These are phyloP conservation scores for Corylus avellana DNA, from an alignment of 306 rosid species.

Conservation along the genomic window DNA sequence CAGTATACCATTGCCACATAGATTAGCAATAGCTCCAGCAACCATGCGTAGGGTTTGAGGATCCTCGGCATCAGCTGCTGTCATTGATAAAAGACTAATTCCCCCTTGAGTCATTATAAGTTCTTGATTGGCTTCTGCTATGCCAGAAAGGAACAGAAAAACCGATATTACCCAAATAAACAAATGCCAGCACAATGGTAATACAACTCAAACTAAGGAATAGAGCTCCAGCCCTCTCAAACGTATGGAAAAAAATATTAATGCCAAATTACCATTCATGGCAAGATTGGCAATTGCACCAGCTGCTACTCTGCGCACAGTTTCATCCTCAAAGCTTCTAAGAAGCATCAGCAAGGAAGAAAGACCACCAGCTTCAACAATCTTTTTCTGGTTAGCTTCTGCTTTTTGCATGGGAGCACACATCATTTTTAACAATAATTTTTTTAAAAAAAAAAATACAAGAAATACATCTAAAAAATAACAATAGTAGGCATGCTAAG, in stretches of 20 bases:
- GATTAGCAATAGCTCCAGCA: slow-evolving; percentile 95
- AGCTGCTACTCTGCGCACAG: slow-evolving; percentile 94
- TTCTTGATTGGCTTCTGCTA: slow-evolving; percentile 93
- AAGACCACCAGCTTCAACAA: slow-evolving; percentile 97
- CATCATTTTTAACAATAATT: slow-evolving; percentile 18
- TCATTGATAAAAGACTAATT: slow-evolving; percentile 78
- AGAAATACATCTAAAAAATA: not conserved
- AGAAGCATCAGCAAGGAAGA: slow-evolving; percentile 93
- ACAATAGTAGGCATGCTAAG: not conserved
- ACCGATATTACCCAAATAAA: slow-evolving; percentile 16
- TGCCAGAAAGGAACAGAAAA: slow-evolving; percentile 35
- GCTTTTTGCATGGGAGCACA: slow-evolving; percentile 41
- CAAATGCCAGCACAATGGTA: slow-evolving; percentile 17
- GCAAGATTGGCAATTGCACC: slow-evolving; percentile 99
- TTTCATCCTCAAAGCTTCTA: slow-evolving; percentile 94
- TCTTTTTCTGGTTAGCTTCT: slow-evolving; percentile 91
- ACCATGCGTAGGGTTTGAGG: slow-evolving; percentile 99
- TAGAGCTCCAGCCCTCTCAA: slow-evolving; percentile 18
- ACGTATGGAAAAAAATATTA: slow-evolving; percentile 8
- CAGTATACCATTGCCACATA: slow-evolving; percentile 89
- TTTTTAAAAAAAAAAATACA: not conserved
- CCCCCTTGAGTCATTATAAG: slow-evolving; percentile 94
- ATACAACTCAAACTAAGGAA: slow-evolving; percentile 21
- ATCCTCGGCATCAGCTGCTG: slow-evolving; percentile 98
- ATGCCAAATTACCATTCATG: slow-evolving; percentile 71